These are phyloP conservation scores for Penicillium goetzii DNA, from an alignment of 495 filamentous ascomycete genomes.

Conservation along the genomic window DNA sequence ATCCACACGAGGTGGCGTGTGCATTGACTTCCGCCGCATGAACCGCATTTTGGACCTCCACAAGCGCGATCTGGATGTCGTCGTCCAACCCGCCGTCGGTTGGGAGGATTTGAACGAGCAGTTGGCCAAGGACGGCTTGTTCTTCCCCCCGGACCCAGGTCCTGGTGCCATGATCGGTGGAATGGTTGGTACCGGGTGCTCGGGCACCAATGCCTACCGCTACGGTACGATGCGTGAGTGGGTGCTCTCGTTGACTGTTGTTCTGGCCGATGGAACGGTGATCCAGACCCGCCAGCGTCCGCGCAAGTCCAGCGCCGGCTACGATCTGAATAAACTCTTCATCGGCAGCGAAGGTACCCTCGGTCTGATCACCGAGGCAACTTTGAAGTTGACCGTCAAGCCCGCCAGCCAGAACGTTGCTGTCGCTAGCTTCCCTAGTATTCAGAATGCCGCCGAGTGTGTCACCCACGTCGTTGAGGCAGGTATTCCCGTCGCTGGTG, in stretches of 20 bases:
- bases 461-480: conserved; percentile 63
- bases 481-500: conserved; percentile 64
- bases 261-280: conserved; percentile 66
- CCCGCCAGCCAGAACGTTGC: conserved; percentile 65
- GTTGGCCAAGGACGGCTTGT: conserved; percentile 57
- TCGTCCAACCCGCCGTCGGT: conserved; percentile 68
- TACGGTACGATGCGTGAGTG: conserved; percentile 74
- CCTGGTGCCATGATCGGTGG: conserved; percentile 71
- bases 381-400: conserved; percentile 64
- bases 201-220: conserved; percentile 68
- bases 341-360: conserved; percentile 69
- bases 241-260: conserved; percentile 66
- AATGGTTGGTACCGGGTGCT: conserved; percentile 70
- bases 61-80: conserved; percentile 62
- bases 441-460: conserved; percentile 61
- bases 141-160: conserved; percentile 70
- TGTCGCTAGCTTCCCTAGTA: conserved; percentile 62
- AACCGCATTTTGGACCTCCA: conserved; percentile 60
- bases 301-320: conserved; percentile 67
- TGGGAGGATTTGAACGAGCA: conserved; percentile 67
- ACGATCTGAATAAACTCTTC: conserved; percentile 66
- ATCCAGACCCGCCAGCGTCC: conserved; percentile 69
- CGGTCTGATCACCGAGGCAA: conserved; percentile 67
- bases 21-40: conserved; percentile 68
- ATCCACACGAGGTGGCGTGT: conserved; percentile 63